Base-by-base conservation (phyloP, 2,329 filamentous ascomycete genomes). In the Apiospora hydei region DNA sequence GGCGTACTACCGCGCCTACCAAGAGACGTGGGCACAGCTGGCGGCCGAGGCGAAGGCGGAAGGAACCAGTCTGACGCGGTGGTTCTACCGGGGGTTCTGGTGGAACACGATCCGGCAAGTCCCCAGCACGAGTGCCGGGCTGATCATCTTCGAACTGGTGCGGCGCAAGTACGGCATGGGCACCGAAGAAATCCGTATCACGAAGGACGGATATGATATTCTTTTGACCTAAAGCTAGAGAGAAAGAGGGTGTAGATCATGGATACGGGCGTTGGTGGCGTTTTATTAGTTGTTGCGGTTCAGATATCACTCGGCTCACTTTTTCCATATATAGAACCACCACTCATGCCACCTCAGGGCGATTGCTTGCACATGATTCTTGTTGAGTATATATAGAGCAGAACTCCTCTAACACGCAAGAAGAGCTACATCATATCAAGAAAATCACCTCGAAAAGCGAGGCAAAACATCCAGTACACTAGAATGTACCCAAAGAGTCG, bases 91-190 rank as follows among this genome's bases (percentile, higher is more conserved):
- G 6, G 92, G 90, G 16, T 94, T 95, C 79, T 90, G 92, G 86
- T 89, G 89, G 88, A 91, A 88, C 70, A 93, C 93, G 0, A 87
- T 94, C 70, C 85, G 91, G 6, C 92, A 94, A 81, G 91, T 94
- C 1, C 93, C 93, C 0, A 93, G 92, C 78, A 95, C 93, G 1
- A 93, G 91, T 73, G 93, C 93, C 0, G 93, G 92, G 0, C 80
- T 95, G 72, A 93, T 95, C 75, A 93, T 94, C 26, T 95, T 95
- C 79, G 93, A 95, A 82, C 79, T 95, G 64, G 90, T 94, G 49
- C 85, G 93, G 71, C 85, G 92, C 47, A 94, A 93, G 81, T 95
- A 94, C 76, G 91, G 91, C 1, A 85, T 88, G 72, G 86, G 88
- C 1, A 85, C 85, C 24, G 91, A 92, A 69, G 87, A 88, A 76